phyloP scores from a whole-genome alignment of 768 basidiomycete species.

The Dacryopinax primogenitus region DNA sequence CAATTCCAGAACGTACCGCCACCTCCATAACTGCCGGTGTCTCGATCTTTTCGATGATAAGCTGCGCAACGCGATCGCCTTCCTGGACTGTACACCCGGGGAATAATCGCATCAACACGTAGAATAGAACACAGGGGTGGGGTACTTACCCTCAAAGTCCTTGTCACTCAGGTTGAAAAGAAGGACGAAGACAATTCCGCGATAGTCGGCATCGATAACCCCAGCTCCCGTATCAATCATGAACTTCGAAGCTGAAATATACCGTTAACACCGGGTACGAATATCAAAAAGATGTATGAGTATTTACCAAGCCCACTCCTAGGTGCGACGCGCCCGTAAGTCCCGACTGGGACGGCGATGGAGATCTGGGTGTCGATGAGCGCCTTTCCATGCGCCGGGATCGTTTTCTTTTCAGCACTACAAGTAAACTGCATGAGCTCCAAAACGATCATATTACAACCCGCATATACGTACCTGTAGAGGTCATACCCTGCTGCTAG shows the following conservation, averaged over 20 bases:
- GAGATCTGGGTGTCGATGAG: constrained; percentile 83
- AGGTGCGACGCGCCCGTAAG: constrained; percentile 94
- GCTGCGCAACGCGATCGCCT: constrained; percentile 91
- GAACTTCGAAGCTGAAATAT: constrained; percentile 70
- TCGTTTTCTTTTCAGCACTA: constrained; percentile 71
- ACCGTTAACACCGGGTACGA: background rate
- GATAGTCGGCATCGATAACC: constrained; percentile 92
- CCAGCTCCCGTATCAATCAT: constrained; percentile 98
- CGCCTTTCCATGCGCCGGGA: constrained; percentile 86
- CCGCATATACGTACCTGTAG: constrained; percentile 50
- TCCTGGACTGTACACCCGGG: constrained; percentile 49
- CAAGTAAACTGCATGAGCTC: background rate
- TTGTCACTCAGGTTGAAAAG: constrained; percentile 84
- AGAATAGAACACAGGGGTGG: no score
- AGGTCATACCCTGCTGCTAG: constrained; percentile 92
- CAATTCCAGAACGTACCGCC: constrained; percentile 39
- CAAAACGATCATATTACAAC: constrained; percentile 5
- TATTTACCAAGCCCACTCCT: constrained; percentile 81
- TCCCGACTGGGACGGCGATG: constrained; percentile 83
- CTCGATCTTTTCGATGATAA: constrained; percentile 82
- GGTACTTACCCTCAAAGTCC: constrained; percentile 63
- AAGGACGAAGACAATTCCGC: constrained; percentile 80
- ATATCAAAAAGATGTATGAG: background rate
- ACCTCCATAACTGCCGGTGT: constrained; percentile 81
- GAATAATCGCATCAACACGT: background rate